These are phyloP conservation scores for Dillenia turbinata DNA, from an alignment of 164 flowering plant genomes.

Conservation along the genomic window DNA sequence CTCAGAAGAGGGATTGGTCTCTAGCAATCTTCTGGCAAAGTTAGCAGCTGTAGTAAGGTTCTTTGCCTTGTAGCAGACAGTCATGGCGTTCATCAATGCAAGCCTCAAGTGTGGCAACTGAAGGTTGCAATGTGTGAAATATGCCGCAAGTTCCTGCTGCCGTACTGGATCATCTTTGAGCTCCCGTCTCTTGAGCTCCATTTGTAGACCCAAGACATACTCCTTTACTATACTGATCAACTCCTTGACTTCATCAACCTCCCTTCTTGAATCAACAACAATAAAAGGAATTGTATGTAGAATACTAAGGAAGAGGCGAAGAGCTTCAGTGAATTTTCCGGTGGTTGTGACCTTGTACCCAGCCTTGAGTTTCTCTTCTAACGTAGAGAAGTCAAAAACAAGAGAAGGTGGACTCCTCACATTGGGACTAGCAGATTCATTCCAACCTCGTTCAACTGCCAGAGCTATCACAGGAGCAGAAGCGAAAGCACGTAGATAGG, in stretches of 20 bases:
- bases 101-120: slow-evolving; percentile 41
- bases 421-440: slow-evolving; percentile 61
- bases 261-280: slow-evolving; percentile 63
- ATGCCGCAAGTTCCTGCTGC: slow-evolving; percentile 76
- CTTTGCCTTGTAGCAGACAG: slow-evolving; percentile 55
- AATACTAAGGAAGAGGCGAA: slow-evolving; percentile 43
- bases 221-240: slow-evolving; percentile 54
- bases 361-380: slow-evolving; percentile 77
- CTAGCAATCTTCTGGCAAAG: slow-evolving; percentile 66
- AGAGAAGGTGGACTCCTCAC: slow-evolving; percentile 78
- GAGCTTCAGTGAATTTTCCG: slow-evolving; percentile 61
- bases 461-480: slow-evolving; percentile 53
- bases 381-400: slow-evolving; percentile 58
- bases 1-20: slow-evolving; percentile 61
- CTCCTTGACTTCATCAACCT: slow-evolving; percentile 81
- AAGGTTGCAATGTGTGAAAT: slow-evolving; percentile 69
- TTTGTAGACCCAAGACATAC: slow-evolving; percentile 45
- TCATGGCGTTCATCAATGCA: slow-evolving; percentile 42
- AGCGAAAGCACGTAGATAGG: slow-evolving; percentile 54
- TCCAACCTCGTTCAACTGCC: slow-evolving; percentile 69
- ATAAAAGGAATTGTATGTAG: slow-evolving; percentile 59
- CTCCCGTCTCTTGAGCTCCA: slow-evolving; percentile 62
- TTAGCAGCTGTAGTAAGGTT: slow-evolving; percentile 58
- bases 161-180: slow-evolving; percentile 35
- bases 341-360: slow-evolving; percentile 64